Base-by-base conservation (phyloP, 768 basidiomycete genomes). In the Rhodotorula sphaerocarpa region DNA sequence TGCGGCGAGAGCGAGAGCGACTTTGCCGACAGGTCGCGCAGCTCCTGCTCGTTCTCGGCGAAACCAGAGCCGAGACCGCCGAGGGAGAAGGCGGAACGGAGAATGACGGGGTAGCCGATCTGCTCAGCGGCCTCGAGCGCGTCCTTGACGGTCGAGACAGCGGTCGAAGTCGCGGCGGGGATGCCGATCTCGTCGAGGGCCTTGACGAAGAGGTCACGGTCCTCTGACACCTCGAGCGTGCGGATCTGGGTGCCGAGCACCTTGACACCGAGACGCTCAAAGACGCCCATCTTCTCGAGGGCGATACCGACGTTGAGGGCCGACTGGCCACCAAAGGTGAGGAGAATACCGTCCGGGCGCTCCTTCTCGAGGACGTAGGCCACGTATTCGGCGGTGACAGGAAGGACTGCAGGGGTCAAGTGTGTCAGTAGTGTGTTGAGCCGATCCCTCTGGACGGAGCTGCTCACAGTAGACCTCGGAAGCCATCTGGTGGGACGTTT, bases 291-390 rank as follows among this genome's bases (percentile, higher is more conserved):
- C 71, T 84, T 86, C 77, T 97, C 92, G 42, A 99, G 83, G 72
- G 85, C 86, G 70, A 99, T 91, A 66, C 95, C 95, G 63, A 97
- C 95, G 73, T 99, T 99, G 66, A 99, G 80, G 5, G 95, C 95
- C 68, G 89, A 90, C 76, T 97, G 95, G 25, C 95, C 95, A 75
- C 95, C 95, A 70, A 99, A 97, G 16, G 95, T 97, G 63, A 99
- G 83, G 41, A 99, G 80, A 69, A 99, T 88, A 65, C 95, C 95
- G 74, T 97, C 95, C 0, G 95, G 95, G 14, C 91, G 82, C 78
- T 97, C 95, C 78, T 93, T 95, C 79, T 99, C 95, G 75, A 97
- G 80, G 31, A 99, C 90, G 73, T 96, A 96, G 65, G 95, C 93
- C 67, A 99, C 95, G 76, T 97, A 97, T 76, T 97, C 95, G 55